Evolutionary conservation across 2,329 filamentous ascomycete species (phyloP), one percentile per base, ranked within the genome.

Genomic region (Diaporthe vexans): DNA sequence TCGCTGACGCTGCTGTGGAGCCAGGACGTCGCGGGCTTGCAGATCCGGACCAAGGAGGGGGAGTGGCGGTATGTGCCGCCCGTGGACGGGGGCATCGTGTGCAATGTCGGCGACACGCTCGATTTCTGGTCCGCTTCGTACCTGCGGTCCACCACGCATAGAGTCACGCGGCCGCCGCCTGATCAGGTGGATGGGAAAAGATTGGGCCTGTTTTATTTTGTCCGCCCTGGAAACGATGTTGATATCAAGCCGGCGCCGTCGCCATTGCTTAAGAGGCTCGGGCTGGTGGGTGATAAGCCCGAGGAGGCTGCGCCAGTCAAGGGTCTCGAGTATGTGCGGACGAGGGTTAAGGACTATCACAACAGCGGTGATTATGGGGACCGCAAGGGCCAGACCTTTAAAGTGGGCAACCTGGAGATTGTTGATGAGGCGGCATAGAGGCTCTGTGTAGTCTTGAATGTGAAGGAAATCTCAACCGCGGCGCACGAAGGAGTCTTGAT

Each of bases 1-100:
- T 86, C 84, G 0, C 80, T 90, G 8, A 90, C 88, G 3, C 82
- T 90, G 11, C 84, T 90, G 3, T 90, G 88, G 82, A 85, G 86
- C 21, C 88, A 90, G 74, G 86, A 88, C 4, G 86, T 90, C 8
- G 86, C 88, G 0, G 87, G 86, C 1, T 81, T 90, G 17, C 88
- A 90, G 77, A 87, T 90, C 63, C 84, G 84, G 58, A 80, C 78
- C 1, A 10, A 24, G 6, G 71, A 67, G 3, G 76, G 77, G 6
- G 85, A 83, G 19, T 87, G 86, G 85, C 84, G 83, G 70, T 86
- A 85, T 77, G 85, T 87, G 2, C 81, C 81, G 15, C 84, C 85
- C 1, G 82, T 86, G 24, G 82, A 86, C 48, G 83, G 83, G 2
- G 85, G 84, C 0, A 86, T 88, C 37, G 85, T 85, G 0, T 85